Evolutionary conservation across 1,284 basidiomycete genomes (phyloP), one percentile per base, ranked within the genome.

Genomic region (Tilletia caries): DNA sequence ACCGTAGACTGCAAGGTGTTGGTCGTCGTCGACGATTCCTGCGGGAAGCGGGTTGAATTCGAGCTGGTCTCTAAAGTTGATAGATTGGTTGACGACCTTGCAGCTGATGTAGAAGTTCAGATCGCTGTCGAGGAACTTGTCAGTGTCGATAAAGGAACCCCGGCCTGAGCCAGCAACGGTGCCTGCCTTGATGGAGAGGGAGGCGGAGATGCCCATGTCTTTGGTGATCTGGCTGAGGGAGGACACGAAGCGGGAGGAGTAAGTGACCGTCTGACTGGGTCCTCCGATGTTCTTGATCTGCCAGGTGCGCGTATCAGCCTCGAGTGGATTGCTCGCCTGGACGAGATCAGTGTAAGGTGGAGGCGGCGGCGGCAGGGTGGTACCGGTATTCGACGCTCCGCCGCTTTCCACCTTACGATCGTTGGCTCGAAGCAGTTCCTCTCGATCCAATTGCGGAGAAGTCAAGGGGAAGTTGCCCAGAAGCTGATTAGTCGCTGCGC

Each of bases 201-300:
- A 41, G 2, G 65, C 65, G 2, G 65, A 66, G n/a, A 66, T 44
- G 41, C 65, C 65, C 65, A 66, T 46, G 20, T 66, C 65, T 48
- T 66, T 66, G 37, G 25, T 50, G 27, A 66, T 27, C 65, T 66
- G 65, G 29, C 65, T 66, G 33, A 66, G 41, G 25, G 15, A n/a
- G 6, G 13, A 15, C 2, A 66, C 65, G 65, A 66, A 66, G 3
- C 65, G 65, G 5, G 3, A 3, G 18, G 65, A 46, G 25, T 3
- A 66, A 6, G 65, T 66, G 6, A 66, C 65, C 2, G 65, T 66
- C n/a, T 66, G 65, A 32, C 65, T 66, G 4, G 65, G 65, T 10
- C 65, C 65, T 10, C 65, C 65, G 25, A 66, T 44, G 65, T 66
- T 43, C 2, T 66, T 29, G 33, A 66, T 44, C 25, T 33, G 20